These are phyloP conservation scores for Luzula sylvatica DNA, from an alignment of 176 grass and related monocot genomes.

Conservation along the genomic window DNA sequence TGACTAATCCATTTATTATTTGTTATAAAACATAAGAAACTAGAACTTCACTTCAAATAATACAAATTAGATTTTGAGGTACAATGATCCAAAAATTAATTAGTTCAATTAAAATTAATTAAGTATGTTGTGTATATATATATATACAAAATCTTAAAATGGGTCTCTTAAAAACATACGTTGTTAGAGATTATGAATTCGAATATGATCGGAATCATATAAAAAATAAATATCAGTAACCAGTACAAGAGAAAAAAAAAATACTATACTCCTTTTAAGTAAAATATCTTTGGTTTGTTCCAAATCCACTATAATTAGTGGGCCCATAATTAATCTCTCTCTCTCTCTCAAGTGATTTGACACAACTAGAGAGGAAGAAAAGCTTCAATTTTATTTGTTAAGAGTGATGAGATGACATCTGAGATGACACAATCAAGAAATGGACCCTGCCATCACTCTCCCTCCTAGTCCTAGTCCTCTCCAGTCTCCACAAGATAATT, in stretches of 20 bases:
- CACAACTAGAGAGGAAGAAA: background rate
- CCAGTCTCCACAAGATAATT: slow-evolving; percentile 25
- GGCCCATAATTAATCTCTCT: too few relatives aligned
- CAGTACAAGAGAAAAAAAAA: background rate
- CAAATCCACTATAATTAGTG: background rate
- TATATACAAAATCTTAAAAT: background rate
- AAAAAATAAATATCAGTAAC: background rate
- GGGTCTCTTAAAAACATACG: background rate
- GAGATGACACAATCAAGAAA: slow-evolving; percentile 22
- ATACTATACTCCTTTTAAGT: background rate
- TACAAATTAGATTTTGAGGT: background rate
- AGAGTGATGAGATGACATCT: slow-evolving; percentile 47
- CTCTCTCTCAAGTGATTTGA: too few relatives aligned
- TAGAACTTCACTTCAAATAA: background rate
- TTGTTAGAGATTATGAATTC: too few relatives aligned
- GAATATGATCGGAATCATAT: background rate
- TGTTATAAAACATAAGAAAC: background rate
- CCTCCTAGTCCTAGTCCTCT: too few relatives aligned
- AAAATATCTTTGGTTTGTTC: too few relatives aligned
- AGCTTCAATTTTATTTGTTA: too few relatives aligned
- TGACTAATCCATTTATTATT: too few relatives aligned
- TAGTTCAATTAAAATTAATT: background rate
- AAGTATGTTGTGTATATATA: background rate
- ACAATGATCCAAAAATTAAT: background rate
- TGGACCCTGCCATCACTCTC: slow-evolving; percentile 26